phyloP scores from a whole-genome alignment of 2,329 filamentous ascomycete species.

The Cadophora sp. region DNA sequence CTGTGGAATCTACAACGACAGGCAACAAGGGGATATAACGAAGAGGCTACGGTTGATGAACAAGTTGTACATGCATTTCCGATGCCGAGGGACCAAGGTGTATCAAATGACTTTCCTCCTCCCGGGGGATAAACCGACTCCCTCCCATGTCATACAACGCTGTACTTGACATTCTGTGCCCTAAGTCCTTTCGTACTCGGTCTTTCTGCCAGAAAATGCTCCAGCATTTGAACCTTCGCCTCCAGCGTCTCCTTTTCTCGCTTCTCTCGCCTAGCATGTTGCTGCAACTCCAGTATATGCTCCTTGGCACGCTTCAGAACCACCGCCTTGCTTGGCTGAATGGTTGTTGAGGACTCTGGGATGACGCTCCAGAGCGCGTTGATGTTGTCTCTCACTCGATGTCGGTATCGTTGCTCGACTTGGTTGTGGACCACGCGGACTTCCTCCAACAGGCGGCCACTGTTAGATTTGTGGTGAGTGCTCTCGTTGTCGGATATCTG shows the following conservation, averaged over 20 bases:
- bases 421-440: not conserved
- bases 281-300: not conserved
- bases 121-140: not conserved
- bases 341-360: not conserved
- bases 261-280: not conserved
- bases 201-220: not conserved
- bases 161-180: not conserved
- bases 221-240: not conserved
- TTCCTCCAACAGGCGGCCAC: not conserved
- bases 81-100: not conserved
- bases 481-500: not conserved
- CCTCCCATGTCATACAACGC: not conserved
- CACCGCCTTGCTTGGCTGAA: not conserved
- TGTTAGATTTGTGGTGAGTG: not conserved
- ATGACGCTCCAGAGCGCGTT: not conserved
- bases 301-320: not conserved
- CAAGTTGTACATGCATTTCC: not conserved
- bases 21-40: too few species aligned
- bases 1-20: too few species aligned
- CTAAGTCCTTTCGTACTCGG: not conserved
- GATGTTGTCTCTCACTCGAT: not conserved
- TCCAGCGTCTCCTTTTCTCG: not conserved
- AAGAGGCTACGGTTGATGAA: too few species aligned
- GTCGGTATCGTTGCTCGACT: not conserved
- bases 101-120: not conserved